Base-by-base conservation (phyloP, 306 rosid species). In the Glycine latifolia region DNA sequence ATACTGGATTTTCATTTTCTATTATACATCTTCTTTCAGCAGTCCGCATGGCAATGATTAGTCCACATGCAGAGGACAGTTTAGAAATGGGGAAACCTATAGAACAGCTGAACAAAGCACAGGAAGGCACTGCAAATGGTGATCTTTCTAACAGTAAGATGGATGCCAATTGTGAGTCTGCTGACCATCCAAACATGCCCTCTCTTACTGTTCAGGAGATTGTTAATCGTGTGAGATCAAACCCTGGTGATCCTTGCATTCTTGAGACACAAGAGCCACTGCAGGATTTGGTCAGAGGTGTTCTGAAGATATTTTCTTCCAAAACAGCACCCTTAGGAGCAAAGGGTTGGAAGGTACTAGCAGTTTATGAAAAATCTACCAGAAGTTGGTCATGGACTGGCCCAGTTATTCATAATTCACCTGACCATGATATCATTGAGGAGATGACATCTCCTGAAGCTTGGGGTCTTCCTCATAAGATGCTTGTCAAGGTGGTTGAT, bases 221-320 rank as follows among this genome's bases (percentile, higher is more conserved):
- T 78, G 97, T 94, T 33, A 82, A 91, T 76, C 97, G 92, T 49
- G 94, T 96, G 79, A 92, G 91, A 86, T 94, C 92, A 15, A 96
- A 89, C 79, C 99, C 99, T 54, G 94, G 94, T 53, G 99, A 96
- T 87, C 97, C 99, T 78, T 89, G 90, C 70, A 91, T 96, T 74
- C 98, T 96, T 70, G 99, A 96, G 91, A 96, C 97, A 1, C 98
- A 96, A 85, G 99, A 96, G 83, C 98, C 99, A 65, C 90, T 94
- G 26, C 98, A 94, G 78, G 99, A 96, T 85, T 89, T 96, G 91
- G 97, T 96, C 80, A 93, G 99, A 85, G 99, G 99, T 78, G 98
- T 92, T 86, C 85, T 96, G 76, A 96, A 92, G 91, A 89, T 94
- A 83, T 92, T 96, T 87, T 96, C 98, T 65, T 94, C 99, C 16